Conservation (phyloP, 345 rosid species). For the Corchorus capsularis region DNA sequence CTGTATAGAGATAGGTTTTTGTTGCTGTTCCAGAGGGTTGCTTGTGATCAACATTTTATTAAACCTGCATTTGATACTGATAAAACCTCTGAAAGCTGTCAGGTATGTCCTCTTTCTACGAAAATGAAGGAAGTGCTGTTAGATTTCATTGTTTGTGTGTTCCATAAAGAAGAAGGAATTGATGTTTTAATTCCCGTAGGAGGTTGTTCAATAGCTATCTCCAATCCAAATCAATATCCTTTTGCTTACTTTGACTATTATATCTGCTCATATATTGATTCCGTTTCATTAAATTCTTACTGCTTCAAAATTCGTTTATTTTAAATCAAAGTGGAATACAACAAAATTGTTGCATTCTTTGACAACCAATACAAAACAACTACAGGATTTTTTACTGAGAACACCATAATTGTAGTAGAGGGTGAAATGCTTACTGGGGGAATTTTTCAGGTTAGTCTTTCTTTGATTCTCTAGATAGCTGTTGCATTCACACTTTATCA, state of each 20-base stretch:
- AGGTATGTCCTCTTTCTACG: slow-evolving; percentile 42
- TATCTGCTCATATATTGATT: neutral
- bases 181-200: neutral
- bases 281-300: neutral
- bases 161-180: neutral
- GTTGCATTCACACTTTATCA: neutral
- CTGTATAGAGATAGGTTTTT: slow-evolving; percentile 77
- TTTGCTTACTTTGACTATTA: slow-evolving; percentile 14
- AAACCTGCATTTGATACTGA: slow-evolving; percentile 75
- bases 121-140: neutral
- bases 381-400: slow-evolving; percentile 87
- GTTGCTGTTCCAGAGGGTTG: slow-evolving; percentile 75
- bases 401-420: slow-evolving; percentile 91
- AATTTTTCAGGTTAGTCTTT: slow-evolving; percentile 68
- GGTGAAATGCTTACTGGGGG: slow-evolving; percentile 83
- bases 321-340: neutral
- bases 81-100: slow-evolving; percentile 58
- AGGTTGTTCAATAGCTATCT: slow-evolving; percentile 54
- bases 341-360: slow-evolving; percentile 39
- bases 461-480: slow-evolving; percentile 14
- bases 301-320: neutral
- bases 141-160: neutral
- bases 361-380: slow-evolving; percentile 74
- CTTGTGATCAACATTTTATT: slow-evolving; percentile 76
- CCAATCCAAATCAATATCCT: slow-evolving; percentile 96